phyloP scores from a whole-genome alignment of 2,329 filamentous ascomycete genomes.

The Huntiella bhutanensis region DNA sequence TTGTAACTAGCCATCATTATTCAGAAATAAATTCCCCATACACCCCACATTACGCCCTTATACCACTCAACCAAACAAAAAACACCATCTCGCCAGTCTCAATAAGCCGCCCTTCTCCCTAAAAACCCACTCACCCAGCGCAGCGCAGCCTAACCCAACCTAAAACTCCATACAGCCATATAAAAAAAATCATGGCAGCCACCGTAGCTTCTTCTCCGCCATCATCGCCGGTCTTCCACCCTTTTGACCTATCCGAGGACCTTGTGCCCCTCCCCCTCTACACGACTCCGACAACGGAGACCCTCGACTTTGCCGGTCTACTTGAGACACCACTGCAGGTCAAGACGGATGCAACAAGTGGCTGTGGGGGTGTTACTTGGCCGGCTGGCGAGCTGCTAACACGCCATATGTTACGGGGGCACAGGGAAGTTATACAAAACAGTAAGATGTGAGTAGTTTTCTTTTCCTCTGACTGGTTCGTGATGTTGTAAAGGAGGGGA shows the following conservation, averaged over 20 bases:
- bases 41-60: too few species aligned
- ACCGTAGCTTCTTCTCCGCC: not conserved
- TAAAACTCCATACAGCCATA: not conserved
- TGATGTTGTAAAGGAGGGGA: not conserved
- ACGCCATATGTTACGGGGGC: conserved; percentile 66
- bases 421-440: conserved; percentile 39
- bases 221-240: conserved; percentile 25
- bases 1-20: too few species aligned
- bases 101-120: not conserved
- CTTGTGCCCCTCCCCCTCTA: conserved; percentile 40
- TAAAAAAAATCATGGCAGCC: too few species aligned
- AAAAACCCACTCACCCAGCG: not conserved
- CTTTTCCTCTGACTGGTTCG: not conserved
- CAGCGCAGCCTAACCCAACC: not conserved
- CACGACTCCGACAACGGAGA: conserved; percentile 33
- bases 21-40: too few species aligned
- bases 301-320: conserved; percentile 52
- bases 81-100: too few species aligned
- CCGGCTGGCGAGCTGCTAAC: conserved; percentile 78
- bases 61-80: too few species aligned
- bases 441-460: conserved; percentile 50
- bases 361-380: conserved; percentile 89
- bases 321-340: conserved; percentile 51
- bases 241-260: conserved; percentile 32
- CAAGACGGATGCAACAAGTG: conserved; percentile 68